phyloP scores from a whole-genome alignment of 257 asterid species.

The Jaltomata sinuosa region DNA sequence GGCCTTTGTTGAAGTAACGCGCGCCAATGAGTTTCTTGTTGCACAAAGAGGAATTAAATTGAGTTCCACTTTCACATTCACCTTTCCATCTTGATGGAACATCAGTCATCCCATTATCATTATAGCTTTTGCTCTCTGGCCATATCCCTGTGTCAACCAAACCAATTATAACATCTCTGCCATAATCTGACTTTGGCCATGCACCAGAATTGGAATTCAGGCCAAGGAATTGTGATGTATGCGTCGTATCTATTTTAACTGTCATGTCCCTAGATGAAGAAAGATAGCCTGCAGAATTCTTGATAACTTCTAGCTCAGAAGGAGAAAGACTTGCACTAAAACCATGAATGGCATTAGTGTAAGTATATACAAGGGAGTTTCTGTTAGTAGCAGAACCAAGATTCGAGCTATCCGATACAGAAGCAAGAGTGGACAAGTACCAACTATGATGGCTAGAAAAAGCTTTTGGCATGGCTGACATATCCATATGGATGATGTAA shows the following conservation, averaged over 20 bases:
- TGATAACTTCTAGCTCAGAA: conserved; percentile 28
- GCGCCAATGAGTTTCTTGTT: conserved; percentile 75
- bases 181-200: conserved; percentile 47
- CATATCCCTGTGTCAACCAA: conserved; percentile 61
- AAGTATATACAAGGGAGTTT: conserved; percentile 28
- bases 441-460: conserved; percentile 56
- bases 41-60: conserved; percentile 45
- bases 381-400: neutral
- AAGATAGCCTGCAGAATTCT: conserved; percentile 32
- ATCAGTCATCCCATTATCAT: conserved; percentile 32
- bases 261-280: conserved; percentile 32
- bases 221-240: conserved; percentile 46
- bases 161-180: conserved; percentile 48
- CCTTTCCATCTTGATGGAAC: conserved; percentile 62
- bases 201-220: conserved; percentile 35
- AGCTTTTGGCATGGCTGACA: conserved; percentile 55
- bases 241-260: conserved; percentile 51
- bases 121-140: conserved; percentile 67
- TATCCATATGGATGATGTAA: conserved; percentile 64
- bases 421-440: conserved; percentile 42
- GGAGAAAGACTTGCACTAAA: conserved; percentile 54
- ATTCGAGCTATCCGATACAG: conserved; percentile 13
- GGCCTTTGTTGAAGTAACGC: conserved; percentile 47
- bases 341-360: conserved; percentile 47
- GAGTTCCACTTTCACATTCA: conserved; percentile 42